A percentile compares a stretch with the other conserved stretches of the same genome.
phyloP scores from a whole-genome alignment of 371 early-diverging fungal genomes.

The Ordospora colligata region DNA sequence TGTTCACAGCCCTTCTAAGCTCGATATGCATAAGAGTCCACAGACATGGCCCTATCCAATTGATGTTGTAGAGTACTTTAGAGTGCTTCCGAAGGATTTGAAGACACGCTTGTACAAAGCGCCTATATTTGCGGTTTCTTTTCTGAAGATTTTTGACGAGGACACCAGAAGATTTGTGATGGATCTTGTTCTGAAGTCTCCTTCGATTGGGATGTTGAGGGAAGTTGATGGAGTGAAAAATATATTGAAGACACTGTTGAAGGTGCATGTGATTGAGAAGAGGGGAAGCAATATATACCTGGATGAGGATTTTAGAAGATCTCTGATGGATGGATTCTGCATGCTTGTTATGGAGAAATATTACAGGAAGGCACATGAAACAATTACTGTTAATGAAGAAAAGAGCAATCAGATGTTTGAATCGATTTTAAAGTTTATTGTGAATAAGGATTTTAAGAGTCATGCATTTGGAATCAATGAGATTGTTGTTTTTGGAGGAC shows the following conservation, averaged over 20 bases:
- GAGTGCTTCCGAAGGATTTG: not conserved
- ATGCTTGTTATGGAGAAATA: not conserved
- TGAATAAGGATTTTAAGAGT: constrained; percentile 5
- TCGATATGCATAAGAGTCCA: not conserved
- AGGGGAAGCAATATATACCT: constrained; percentile 30
- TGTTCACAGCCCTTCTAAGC: not conserved
- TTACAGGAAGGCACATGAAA: not conserved
- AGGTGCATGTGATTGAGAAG: constrained; percentile 20
- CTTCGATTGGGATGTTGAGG: constrained; percentile 17
- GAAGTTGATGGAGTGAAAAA: constrained; percentile 29
- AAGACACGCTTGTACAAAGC: not conserved
- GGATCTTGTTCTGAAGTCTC: constrained; percentile 3
- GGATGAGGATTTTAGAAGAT: constrained; percentile 22
- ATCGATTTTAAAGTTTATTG: constrained; percentile 24
- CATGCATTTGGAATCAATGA: not conserved
- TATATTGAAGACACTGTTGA: constrained; percentile 16
- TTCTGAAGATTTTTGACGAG: constrained; percentile 37
- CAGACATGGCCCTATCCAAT: constrained; percentile 3
- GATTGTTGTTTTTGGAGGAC: constrained; percentile 39
- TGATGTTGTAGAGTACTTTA: constrained; percentile 1
- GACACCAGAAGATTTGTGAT: constrained; percentile 22
- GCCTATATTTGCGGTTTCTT: constrained; percentile 20
- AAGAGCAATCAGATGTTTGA: constrained; percentile 8
- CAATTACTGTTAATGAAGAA: not conserved
- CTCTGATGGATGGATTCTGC: constrained; percentile 36